Conservation (phyloP, 2,329 filamentous ascomycete species). For the Plenodomus lindquistii region DNA sequence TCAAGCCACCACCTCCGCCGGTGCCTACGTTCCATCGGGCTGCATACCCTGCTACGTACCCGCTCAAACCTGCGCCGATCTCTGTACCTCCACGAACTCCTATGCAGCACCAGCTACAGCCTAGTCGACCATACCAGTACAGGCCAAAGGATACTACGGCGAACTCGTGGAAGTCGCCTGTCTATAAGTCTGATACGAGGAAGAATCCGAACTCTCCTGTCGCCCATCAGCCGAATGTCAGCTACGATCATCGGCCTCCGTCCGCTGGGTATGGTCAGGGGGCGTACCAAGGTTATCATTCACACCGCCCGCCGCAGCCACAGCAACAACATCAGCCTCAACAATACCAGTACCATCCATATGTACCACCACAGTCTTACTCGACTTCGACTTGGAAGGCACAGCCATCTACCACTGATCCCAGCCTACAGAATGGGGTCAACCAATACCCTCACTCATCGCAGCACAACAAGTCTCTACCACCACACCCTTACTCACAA, state of each 20-base stretch:
- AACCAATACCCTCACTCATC: slow-evolving; percentile 33
- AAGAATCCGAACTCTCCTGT: slow-evolving; percentile 45
- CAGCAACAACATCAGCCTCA: slow-evolving; percentile 21
- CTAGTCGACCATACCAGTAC: slow-evolving; percentile 36
- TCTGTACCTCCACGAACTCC: slow-evolving; percentile 39
- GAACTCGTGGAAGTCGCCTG: slow-evolving; percentile 32
- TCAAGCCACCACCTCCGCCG: slow-evolving; percentile 50
- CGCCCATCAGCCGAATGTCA: slow-evolving; percentile 44
- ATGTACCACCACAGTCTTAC: slow-evolving; percentile 31
- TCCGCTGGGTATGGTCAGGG: slow-evolving; percentile 28
- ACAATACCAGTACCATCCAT: slow-evolving; percentile 30
- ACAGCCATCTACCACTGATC: slow-evolving; percentile 23
- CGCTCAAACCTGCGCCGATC: slow-evolving; percentile 50
- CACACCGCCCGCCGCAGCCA: slow-evolving; percentile 21
- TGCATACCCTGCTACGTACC: slow-evolving; percentile 46
- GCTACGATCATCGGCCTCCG: slow-evolving; percentile 36
- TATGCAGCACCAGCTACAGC: slow-evolving; percentile 31
- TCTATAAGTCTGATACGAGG: slow-evolving; percentile 38
- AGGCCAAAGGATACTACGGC: slow-evolving; percentile 36
- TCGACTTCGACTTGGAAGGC: slow-evolving; percentile 29
- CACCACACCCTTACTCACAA: slow-evolving; percentile 33
- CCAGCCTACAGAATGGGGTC: slow-evolving; percentile 22
- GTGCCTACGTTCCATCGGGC: slow-evolving; percentile 34
- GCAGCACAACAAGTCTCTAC: slow-evolving; percentile 20
- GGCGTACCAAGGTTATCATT: slow-evolving; percentile 21